Conservation (phyloP, 106 monocot species). For the Ottelia alismoides region DNA sequence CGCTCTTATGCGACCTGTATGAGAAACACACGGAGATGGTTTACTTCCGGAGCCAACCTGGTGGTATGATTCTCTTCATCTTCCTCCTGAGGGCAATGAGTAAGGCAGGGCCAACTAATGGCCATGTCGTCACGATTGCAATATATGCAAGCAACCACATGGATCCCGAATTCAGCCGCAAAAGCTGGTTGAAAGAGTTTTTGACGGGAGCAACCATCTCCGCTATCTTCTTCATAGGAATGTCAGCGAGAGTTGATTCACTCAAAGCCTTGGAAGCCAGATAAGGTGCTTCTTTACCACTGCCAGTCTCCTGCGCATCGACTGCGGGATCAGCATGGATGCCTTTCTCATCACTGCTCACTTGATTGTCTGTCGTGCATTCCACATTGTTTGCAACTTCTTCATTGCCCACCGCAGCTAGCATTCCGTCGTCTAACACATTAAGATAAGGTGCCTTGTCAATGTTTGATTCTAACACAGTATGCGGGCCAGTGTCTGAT, state of each 20-base stretch:
- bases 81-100: conserved; percentile 40
- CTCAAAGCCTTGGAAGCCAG: too few species aligned
- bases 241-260: too few species aligned
- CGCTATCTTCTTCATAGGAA: too few species aligned
- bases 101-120: conserved; percentile 48
- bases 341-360: too few species aligned
- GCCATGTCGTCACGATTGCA: conserved; percentile 70
- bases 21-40: too few species aligned
- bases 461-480: conserved; percentile 47
- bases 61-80: conserved; percentile 18
- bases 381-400: too few species aligned
- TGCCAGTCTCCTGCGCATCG: too few species aligned
- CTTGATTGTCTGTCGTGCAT: too few species aligned
- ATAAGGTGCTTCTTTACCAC: too few species aligned
- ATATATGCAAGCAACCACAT: conserved; percentile 78
- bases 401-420: conserved; percentile 36
- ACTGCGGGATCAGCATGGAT: too few species aligned
- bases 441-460: conserved; percentile 78
- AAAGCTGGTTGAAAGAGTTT: conserved; percentile 46
- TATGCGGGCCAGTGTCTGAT: conserved; percentile 8
- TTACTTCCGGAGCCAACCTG: conserved; percentile 16
- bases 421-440: conserved; percentile 58
- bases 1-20: too few species aligned
- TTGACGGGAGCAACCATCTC: conserved; percentile 23
- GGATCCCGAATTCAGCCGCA: conserved; percentile 28